phyloP scores from a whole-genome alignment of 352 stramenopile genomes.

The Halophytophthora polymorphica region DNA sequence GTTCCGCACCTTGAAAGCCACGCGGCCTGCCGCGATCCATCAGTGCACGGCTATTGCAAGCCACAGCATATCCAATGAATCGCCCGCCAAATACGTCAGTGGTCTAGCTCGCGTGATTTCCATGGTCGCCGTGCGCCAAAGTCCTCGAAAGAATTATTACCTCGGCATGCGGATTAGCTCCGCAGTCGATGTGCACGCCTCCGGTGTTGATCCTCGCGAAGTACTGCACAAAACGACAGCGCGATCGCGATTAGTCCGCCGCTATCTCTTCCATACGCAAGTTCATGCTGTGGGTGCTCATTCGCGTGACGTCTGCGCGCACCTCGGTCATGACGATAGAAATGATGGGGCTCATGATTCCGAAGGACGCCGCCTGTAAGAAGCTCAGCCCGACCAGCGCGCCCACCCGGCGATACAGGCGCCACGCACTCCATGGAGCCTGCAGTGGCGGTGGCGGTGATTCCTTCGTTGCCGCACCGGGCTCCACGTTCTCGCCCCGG shows the following conservation, averaged over 20 bases:
- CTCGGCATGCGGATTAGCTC: constrained; percentile 32
- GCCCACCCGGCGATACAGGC: constrained; percentile 28
- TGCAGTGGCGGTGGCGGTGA: constrained; percentile 2
- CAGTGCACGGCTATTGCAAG: constrained; percentile 40
- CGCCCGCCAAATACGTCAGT: constrained; percentile 1
- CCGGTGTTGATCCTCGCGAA: constrained; percentile 60
- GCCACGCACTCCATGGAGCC: not conserved
- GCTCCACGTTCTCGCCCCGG: not conserved
- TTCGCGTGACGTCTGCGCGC: not conserved
- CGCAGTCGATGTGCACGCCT: constrained; percentile 55
- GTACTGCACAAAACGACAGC: constrained; percentile 38
- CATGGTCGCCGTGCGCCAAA: no score
- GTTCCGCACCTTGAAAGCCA: constrained; percentile 62
- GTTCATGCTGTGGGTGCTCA: constrained; percentile 1
- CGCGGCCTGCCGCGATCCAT: constrained; percentile 62
- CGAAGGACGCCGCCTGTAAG: constrained; percentile 53
- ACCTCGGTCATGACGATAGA: constrained; percentile 71
- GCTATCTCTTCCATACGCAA: not conserved
- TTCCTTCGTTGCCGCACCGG: not conserved
- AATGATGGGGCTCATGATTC: constrained; percentile 63
- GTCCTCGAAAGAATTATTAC: constrained; percentile 19
- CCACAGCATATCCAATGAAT: constrained; percentile 2
- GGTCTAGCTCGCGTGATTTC: no score
- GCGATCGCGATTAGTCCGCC: not conserved
- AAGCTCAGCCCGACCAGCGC: constrained; percentile 46